Conservation (phyloP, 768 basidiomycete species). For the Leccinum subgranulosum region DNA sequence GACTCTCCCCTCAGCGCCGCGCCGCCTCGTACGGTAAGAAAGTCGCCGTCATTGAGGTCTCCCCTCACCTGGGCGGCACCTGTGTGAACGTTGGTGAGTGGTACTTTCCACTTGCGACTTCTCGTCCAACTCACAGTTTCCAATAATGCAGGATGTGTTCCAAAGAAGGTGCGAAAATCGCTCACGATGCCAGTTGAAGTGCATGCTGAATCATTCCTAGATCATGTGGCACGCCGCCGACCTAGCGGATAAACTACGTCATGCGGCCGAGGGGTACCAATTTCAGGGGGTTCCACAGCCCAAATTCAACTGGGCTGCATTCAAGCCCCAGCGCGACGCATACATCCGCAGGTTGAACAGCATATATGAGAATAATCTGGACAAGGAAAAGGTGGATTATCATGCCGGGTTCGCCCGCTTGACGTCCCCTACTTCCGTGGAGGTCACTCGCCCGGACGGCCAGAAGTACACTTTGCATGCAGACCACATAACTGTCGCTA, state of each 20-base stretch:
- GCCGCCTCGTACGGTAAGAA: constrained; percentile 92
- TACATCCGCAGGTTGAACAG: constrained; percentile 88
- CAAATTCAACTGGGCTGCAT: constrained; percentile 83
- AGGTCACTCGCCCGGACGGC: constrained; percentile 70
- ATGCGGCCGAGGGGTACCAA: constrained; percentile 71
- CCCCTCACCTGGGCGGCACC: constrained; percentile 80
- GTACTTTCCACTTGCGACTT: not conserved
- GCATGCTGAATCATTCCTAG: constrained; percentile 35
- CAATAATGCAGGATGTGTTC: constrained; percentile 74
- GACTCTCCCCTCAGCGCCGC: constrained; percentile 57
- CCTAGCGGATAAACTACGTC: constrained; percentile 76
- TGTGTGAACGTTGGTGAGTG: constrained; percentile 95
- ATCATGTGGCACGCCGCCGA: constrained; percentile 99
- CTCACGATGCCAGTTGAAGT: not conserved
- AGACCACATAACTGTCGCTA: constrained; percentile 79
- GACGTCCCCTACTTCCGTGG: constrained; percentile 62
- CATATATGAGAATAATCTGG: constrained; percentile 89
- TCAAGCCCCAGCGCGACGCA: constrained; percentile 94
- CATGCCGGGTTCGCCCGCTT: constrained; percentile 78
- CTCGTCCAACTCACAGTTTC: constrained; percentile 1
- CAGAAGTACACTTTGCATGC: constrained; percentile 67
- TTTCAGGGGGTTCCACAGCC: constrained; percentile 57
- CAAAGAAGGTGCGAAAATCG: constrained; percentile 71
- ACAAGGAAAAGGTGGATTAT: constrained; percentile 83
- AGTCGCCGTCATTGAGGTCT: constrained; percentile 83